Evolutionary conservation across 768 basidiomycete species (phyloP).

Genomic region (Pisolithus albus): DNA sequence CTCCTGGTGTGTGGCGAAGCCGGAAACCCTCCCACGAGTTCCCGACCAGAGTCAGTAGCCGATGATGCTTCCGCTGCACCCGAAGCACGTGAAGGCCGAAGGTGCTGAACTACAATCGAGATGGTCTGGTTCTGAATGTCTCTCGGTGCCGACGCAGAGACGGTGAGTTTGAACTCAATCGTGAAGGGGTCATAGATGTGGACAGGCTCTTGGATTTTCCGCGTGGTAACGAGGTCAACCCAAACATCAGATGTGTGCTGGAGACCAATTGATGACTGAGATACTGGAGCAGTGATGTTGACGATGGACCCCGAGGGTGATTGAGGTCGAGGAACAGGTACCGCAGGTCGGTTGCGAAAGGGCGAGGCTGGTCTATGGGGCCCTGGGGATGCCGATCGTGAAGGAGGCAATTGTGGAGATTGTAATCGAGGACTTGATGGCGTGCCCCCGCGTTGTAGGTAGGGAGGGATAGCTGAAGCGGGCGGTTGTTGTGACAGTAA

Average conservation of each 20-base stretch:
- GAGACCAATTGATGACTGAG: conserved; percentile 17
- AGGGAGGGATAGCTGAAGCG: conserved; percentile 66
- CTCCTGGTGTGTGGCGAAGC: conserved; percentile 1
- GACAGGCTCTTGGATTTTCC: conserved; percentile 40
- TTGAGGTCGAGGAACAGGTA: conserved; percentile 23
- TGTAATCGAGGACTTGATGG: conserved; percentile 44
- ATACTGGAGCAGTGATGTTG: conserved; percentile 5
- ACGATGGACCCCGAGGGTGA: conserved; percentile 25
- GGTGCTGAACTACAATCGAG: conserved; percentile 59
- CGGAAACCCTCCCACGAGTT: background rate
- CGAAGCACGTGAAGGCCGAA: conserved; percentile 36
- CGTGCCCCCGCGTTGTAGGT: conserved; percentile 54
- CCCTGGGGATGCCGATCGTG: conserved; percentile 55
- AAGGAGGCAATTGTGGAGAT: conserved; percentile 48
- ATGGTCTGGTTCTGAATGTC: conserved; percentile 35
- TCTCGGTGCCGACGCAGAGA: conserved; percentile 39
- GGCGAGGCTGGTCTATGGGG: conserved; percentile 37
- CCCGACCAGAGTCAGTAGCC: background rate
- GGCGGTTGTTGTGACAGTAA: conserved; percentile 30
- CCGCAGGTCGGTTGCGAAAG: conserved; percentile 29
- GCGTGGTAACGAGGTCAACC: conserved; percentile 48
- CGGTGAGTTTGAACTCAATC: conserved; percentile 45
- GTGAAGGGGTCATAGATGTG: conserved; percentile 54
- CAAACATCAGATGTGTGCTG: conserved; percentile 39
- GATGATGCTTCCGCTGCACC: conserved; percentile 4